These are phyloP conservation scores for Barnettozyma californica DNA, from an alignment of 805 yeast genomes.

Conservation along the genomic window DNA sequence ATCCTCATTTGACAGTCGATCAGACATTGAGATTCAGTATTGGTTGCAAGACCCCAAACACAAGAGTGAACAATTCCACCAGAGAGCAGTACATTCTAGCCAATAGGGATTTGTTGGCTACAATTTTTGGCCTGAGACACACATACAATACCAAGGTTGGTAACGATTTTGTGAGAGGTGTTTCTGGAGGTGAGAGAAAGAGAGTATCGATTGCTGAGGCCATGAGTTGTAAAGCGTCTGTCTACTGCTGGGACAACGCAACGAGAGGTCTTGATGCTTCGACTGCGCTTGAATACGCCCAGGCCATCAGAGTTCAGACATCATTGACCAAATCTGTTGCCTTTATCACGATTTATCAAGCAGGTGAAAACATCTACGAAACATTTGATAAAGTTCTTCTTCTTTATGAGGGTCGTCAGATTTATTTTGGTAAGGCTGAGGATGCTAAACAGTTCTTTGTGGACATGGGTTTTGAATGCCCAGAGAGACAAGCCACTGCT, in stretches of 20 bases:
- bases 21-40: conserved; percentile 70
- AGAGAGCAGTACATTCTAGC: conserved; percentile 44
- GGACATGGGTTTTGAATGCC: conserved; percentile 60
- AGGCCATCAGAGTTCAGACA: conserved; percentile 62
- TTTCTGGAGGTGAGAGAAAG: conserved; percentile 83
- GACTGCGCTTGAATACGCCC: conserved; percentile 70
- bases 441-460: conserved; percentile 54
- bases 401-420: conserved; percentile 55
- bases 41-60: conserved; percentile 59
- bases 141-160: conserved; percentile 59
- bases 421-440: conserved; percentile 54
- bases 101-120: conserved; percentile 43
- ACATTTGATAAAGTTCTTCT: conserved; percentile 59
- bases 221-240: conserved; percentile 54
- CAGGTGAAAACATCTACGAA: conserved; percentile 60
- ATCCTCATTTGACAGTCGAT: conserved; percentile 71
- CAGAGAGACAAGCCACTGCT: conserved; percentile 63
- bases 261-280: conserved; percentile 85
- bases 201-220: conserved; percentile 83
- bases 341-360: conserved; percentile 66
- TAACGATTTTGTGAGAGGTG: conserved; percentile 60
- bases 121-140: conserved; percentile 55
- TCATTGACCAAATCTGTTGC: conserved; percentile 48
- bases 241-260: conserved; percentile 76
- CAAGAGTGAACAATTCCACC: conserved; percentile 42